Percentiles rank a stretch among this genome's conserved stretches.
These are phyloP conservation scores for Starmerella vaccinii DNA, from an alignment of 805 yeast genomes.

Conservation along the genomic window DNA sequence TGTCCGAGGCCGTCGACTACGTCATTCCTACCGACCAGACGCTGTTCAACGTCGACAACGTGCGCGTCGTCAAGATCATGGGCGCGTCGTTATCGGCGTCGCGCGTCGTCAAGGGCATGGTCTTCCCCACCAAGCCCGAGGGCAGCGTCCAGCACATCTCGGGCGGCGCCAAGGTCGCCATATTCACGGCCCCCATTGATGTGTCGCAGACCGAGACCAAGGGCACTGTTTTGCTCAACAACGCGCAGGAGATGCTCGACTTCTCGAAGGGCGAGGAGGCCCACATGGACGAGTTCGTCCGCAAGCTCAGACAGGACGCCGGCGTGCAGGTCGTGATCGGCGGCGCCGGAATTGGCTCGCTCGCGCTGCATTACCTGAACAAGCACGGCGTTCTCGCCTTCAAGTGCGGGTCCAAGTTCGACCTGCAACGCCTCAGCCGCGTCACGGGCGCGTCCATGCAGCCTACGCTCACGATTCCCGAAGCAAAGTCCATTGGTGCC, in stretches of 20 bases:
- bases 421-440: constrained; percentile 82
- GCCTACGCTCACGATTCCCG: constrained; percentile 78
- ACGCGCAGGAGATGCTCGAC: constrained; percentile 93
- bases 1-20: constrained; percentile 71
- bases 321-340: constrained; percentile 86
- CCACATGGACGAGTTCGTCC: constrained; percentile 76
- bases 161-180: constrained; percentile 71
- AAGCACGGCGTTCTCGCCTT: constrained; percentile 75
- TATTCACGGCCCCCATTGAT: constrained; percentile 88
- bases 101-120: constrained; percentile 90
- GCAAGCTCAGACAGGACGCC: constrained; percentile 60
- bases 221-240: constrained; percentile 91
- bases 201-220: constrained; percentile 95
- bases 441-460: constrained; percentile 97
- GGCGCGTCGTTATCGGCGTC: constrained; percentile 70
- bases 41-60: constrained; percentile 77
- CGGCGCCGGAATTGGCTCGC: constrained; percentile 88
- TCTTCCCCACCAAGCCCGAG: constrained; percentile 95
- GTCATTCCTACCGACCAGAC: constrained; percentile 58
- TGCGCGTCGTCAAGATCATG: constrained; percentile 94
- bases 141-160: constrained; percentile 61
- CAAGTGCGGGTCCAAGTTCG: constrained; percentile 88
- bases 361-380: constrained; percentile 86
- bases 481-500: constrained; percentile 80
- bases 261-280: constrained; percentile 94